Conservation (phyloP, 495 filamentous ascomycete genomes). For the Friedmanniomyces simplex region DNA sequence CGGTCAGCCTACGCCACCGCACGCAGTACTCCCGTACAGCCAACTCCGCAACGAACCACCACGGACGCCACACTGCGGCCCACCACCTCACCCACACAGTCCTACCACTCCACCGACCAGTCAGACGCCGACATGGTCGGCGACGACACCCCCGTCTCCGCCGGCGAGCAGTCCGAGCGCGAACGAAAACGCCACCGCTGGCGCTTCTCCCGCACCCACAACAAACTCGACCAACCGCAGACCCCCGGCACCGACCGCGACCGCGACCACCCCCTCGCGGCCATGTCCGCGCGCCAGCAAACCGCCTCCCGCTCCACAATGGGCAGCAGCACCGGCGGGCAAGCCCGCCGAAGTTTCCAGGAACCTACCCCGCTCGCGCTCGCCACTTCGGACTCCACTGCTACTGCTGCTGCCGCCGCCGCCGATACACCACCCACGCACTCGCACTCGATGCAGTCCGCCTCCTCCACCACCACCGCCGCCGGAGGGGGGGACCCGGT, state of each 20-base stretch:
- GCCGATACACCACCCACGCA: conserved; percentile 5
- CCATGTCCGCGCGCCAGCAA: conserved; percentile 8
- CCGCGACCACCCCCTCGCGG: conserved; percentile 11
- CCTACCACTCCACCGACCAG: conserved; percentile 36
- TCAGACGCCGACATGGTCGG: conserved; percentile 53
- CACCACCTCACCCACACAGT: conserved; percentile 18
- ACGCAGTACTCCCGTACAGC: conserved; percentile 31
- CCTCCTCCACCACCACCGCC: not conserved
- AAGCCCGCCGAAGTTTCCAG: conserved; percentile 15
- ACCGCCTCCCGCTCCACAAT: conserved; percentile 21
- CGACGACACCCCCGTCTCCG: conserved; percentile 52
- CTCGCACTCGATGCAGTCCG: not conserved
- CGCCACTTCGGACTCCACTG: no score
- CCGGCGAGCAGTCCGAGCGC: conserved; percentile 38
- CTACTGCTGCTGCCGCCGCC: no score
- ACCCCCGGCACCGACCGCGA: not conserved
- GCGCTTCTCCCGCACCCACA: conserved; percentile 53
- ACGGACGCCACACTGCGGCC: conserved; percentile 16
- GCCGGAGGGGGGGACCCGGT: no score
- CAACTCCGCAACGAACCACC: conserved; percentile 7
- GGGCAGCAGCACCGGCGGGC: conserved; percentile 13
- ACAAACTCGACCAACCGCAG: conserved; percentile 42
- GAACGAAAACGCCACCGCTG: conserved; percentile 59
- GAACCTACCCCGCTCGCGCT: conserved; percentile 19
- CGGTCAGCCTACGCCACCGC: conserved; percentile 20